These are phyloP conservation scores for Graphiopsis chlorocephala DNA, from an alignment of 2,329 filamentous ascomycete genomes.

Conservation along the genomic window DNA sequence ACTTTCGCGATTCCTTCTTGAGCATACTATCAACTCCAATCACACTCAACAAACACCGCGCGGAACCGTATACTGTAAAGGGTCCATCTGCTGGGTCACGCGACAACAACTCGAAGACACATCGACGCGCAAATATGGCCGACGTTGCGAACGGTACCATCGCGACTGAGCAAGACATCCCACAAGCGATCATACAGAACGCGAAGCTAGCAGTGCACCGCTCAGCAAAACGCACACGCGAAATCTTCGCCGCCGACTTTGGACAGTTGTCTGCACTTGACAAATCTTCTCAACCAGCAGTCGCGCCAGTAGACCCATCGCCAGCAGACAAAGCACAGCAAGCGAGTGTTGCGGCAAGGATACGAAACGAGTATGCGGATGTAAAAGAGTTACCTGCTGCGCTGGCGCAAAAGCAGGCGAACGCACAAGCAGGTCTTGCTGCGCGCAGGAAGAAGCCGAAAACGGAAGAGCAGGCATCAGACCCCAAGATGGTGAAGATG, in stretches of 20 bases:
- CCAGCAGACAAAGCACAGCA: conserved; percentile 44
- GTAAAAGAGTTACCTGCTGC: conserved; percentile 74
- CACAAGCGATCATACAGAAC: conserved; percentile 9
- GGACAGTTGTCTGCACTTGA: conserved; percentile 43
- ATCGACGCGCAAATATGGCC: conserved; percentile 1
- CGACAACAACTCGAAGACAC: background rate
- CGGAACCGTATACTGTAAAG: background rate
- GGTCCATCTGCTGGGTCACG: background rate
- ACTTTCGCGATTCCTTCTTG: background rate
- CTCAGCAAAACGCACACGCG: conserved; percentile 54
- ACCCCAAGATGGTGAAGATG: conserved; percentile 61
- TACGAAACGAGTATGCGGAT: conserved; percentile 72
- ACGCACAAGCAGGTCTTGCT: conserved; percentile 54
- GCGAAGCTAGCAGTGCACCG: conserved; percentile 35
- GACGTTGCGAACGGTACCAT: conserved; percentile 2
- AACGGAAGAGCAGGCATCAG: conserved; percentile 50
- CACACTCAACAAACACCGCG: background rate
- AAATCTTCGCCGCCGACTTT: conserved; percentile 54
- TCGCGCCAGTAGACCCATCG: conserved; percentile 46
- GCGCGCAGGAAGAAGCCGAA: conserved; percentile 63
- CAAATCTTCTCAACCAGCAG: conserved; percentile 40
- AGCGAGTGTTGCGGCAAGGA: conserved; percentile 54
- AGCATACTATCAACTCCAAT: background rate
- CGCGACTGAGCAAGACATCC: conserved; percentile 7
- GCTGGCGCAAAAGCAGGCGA: conserved; percentile 75